phyloP scores from a whole-genome alignment of 2,329 filamentous ascomycete genomes.

The Trichoderma afroharzianum region DNA sequence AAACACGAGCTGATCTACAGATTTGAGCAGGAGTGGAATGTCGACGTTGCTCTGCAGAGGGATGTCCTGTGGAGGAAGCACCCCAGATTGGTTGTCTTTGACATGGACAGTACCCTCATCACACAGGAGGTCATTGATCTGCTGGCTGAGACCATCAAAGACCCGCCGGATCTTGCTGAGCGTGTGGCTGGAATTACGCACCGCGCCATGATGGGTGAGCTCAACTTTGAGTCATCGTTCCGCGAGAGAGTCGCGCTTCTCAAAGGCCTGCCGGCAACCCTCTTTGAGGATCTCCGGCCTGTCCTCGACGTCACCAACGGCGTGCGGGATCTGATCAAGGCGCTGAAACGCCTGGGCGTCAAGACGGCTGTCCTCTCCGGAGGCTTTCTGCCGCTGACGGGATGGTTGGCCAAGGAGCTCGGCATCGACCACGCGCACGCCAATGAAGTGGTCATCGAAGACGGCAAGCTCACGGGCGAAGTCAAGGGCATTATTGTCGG shows the following conservation, averaged over 20 bases:
- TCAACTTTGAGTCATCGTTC: slow-evolving; percentile 85
- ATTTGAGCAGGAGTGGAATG: slow-evolving; percentile 86
- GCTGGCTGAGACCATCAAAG: slow-evolving; percentile 72
- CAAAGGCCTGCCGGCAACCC: slow-evolving; percentile 70
- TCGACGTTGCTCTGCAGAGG: slow-evolving; percentile 74
- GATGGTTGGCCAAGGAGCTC: slow-evolving; percentile 76
- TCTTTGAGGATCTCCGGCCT: slow-evolving; percentile 74
- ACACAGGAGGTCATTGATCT: slow-evolving; percentile 97
- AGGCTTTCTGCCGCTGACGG: slow-evolving; percentile 84
- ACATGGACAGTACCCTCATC: slow-evolving; percentile 98
- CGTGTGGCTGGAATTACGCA: slow-evolving; percentile 86
- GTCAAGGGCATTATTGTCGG: slow-evolving; percentile 70
- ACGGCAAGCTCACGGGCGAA: slow-evolving; percentile 65
- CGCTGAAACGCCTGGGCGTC: slow-evolving; percentile 73
- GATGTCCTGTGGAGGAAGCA: slow-evolving; percentile 73
- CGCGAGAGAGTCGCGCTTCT: slow-evolving; percentile 76
- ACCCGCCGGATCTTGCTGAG: slow-evolving; percentile 68
- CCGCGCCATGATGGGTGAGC: slow-evolving; percentile 91
- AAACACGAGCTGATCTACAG: slow-evolving; percentile 78
- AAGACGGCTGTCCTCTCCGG: slow-evolving; percentile 90
- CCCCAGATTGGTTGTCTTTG: slow-evolving; percentile 87
- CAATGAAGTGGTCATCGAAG: slow-evolving; percentile 70
- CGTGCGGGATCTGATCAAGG: slow-evolving; percentile 68
- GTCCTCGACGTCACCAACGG: slow-evolving; percentile 79
- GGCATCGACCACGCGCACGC: slow-evolving; percentile 86